Conservation (phyloP, 2,329 filamentous ascomycete genomes). For the Fusarium heterosporum region DNA sequence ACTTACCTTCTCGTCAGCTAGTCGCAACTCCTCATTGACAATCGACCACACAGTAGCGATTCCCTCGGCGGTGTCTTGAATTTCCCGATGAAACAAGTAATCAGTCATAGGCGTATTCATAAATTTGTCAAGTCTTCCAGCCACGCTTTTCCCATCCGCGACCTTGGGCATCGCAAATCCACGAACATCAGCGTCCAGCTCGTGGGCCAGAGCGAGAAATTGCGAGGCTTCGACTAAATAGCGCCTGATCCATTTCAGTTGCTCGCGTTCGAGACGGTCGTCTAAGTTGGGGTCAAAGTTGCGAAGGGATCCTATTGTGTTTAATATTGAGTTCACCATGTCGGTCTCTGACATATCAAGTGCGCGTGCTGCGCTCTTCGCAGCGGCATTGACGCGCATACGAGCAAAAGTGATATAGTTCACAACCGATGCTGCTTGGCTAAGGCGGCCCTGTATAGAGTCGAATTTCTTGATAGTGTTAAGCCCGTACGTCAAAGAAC, state of each 20-base stretch:
- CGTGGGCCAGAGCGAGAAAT: constrained; percentile 4
- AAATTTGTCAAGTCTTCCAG: background rate
- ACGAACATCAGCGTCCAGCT: background rate
- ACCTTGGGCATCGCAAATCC: constrained; percentile 8
- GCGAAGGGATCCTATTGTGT: too few relatives aligned
- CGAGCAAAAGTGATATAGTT: constrained; percentile 1
- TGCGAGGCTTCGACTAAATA: background rate
- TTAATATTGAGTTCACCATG: background rate
- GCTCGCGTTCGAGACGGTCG: background rate
- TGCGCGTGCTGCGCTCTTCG: constrained; percentile 1
- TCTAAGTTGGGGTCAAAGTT: background rate
- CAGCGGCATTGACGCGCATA: background rate
- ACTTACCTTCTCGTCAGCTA: background rate
- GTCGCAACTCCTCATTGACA: background rate
- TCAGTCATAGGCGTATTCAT: constrained; percentile 1
- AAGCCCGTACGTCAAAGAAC: background rate
- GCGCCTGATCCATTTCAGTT: background rate
- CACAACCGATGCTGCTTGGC: background rate
- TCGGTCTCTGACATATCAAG: constrained; percentile 1
- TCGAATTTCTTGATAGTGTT: background rate
- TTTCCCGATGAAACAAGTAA: constrained; percentile 10
- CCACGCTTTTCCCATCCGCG: background rate
- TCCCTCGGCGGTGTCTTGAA: background rate
- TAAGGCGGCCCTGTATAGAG: background rate
- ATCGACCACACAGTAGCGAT: background rate